Percentiles rank a stretch among this genome's conserved stretches.
Conservation (phyloP, 345 rosid genomes). For the Citrus reticulata region DNA sequence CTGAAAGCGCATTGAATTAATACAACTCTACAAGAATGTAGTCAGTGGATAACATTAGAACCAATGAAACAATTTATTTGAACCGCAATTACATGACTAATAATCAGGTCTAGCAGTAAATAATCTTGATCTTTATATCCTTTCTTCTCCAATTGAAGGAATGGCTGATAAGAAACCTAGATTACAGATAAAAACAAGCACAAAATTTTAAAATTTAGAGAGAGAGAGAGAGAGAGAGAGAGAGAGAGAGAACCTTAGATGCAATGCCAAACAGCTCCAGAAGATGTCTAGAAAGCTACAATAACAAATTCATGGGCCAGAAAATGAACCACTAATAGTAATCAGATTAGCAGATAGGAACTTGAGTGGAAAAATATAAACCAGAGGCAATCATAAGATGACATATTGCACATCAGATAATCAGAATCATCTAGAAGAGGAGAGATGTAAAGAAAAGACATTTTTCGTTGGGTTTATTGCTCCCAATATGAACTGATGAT, state of each 20-base stretch:
- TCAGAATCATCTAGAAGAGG: too few relatives aligned
- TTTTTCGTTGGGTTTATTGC: not conserved
- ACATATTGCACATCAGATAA: not conserved
- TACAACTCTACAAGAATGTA: not conserved
- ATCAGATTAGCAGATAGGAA: not conserved
- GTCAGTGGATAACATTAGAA: not conserved
- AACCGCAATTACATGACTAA: not conserved
- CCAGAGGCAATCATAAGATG: not conserved
- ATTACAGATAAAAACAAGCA: not conserved
- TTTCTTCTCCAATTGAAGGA: constrained; percentile 4
- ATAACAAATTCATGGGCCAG: not conserved
- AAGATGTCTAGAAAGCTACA: not conserved
- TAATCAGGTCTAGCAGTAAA: constrained; percentile 2
- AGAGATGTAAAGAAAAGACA: too few relatives aligned
- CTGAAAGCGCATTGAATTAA: not conserved
- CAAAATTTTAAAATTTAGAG: not conserved
- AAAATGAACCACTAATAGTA: not conserved
- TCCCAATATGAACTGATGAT: not conserved
- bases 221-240: not conserved
- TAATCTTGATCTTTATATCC: not conserved
- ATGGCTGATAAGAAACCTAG: constrained; percentile 6
- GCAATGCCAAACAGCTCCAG: not conserved
- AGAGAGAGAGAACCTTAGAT: not conserved
- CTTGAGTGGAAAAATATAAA: not conserved
- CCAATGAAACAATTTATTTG: not conserved